A percentile compares a stretch with the other conserved stretches of the same genome.
Conservation (phyloP, 169 alveolate genomes). For the Blepharisma undulans region DNA sequence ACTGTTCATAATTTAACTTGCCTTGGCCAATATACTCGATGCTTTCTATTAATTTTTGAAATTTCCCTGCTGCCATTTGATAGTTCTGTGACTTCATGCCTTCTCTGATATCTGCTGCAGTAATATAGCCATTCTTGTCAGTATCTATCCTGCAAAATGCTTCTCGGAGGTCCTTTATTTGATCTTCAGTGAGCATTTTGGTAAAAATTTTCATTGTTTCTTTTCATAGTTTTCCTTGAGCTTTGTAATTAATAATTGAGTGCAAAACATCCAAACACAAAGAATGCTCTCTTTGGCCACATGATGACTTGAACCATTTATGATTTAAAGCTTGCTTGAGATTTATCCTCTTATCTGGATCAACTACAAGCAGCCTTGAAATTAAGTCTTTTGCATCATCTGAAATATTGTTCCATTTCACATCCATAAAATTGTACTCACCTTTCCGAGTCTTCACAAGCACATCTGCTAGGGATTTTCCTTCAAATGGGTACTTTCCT, state of each 20-base stretch:
- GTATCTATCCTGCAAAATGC: conserved; percentile 26
- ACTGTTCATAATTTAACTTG: conserved; percentile 12
- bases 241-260: conserved; percentile 5
- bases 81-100: conserved; percentile 16
- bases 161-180: conserved; percentile 6
- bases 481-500: conserved; percentile 38
- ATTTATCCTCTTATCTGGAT: conserved; percentile 8
- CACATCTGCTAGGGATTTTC: background rate
- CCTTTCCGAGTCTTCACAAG: background rate
- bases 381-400: conserved; percentile 27
- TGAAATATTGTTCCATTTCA: background rate
- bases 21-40: conserved; percentile 6
- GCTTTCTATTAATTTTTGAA: conserved; percentile 12
- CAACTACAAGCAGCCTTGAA: background rate
- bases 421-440: background rate
- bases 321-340: conserved; percentile 28
- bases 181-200: background rate
- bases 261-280: background rate
- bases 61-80: conserved; percentile 7
- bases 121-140: conserved; percentile 24
- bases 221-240: conserved; percentile 5
- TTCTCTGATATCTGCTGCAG: background rate
- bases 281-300: background rate
- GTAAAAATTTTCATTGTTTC: conserved; percentile 31
- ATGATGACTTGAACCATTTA: conserved; percentile 34